Conservation (phyloP, 768 basidiomycete genomes). For the Leccinum subtestaceum region DNA sequence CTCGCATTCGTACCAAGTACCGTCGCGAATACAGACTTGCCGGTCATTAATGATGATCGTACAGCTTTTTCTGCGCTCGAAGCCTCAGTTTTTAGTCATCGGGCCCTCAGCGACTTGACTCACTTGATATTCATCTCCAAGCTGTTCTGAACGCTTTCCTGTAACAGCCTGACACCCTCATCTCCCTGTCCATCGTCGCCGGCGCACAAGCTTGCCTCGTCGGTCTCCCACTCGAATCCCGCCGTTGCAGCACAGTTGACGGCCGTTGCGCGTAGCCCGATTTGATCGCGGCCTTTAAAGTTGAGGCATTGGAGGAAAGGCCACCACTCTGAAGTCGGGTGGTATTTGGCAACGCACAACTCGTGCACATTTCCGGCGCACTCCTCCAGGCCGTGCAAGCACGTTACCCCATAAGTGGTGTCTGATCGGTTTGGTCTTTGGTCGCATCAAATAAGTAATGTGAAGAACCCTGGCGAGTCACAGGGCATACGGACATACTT, state of each 20-base stretch:
- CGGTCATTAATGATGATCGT: conserved; percentile 73
- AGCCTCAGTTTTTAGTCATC: conserved; percentile 6
- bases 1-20: conserved; percentile 76
- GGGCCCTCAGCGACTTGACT: conserved; percentile 18
- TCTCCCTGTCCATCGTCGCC: conserved; percentile 56
- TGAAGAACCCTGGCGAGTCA: conserved; percentile 1
- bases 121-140: conserved; percentile 57
- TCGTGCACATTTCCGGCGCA: conserved; percentile 90
- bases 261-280: conserved; percentile 67
- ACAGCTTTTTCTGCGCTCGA: conserved; percentile 68
- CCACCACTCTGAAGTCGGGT: conserved; percentile 67
- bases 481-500: conserved; percentile 44
- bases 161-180: conserved; percentile 65
- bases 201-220: conserved; percentile 55
- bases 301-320: conserved; percentile 81
- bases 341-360: conserved; percentile 70
- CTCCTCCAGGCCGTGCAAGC: conserved; percentile 77
- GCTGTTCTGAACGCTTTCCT: conserved; percentile 49
- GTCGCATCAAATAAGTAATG: conserved; percentile 9
- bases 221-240: conserved; percentile 65
- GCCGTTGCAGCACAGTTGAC: conserved; percentile 61
- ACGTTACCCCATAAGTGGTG: conserved; percentile 72
- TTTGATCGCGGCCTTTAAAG: conserved; percentile 51
- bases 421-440: conserved; percentile 62
- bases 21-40: conserved; percentile 73